Base-by-base conservation (phyloP, 352 stramenopile species). In the Thraustochytrium striatum region DNA sequence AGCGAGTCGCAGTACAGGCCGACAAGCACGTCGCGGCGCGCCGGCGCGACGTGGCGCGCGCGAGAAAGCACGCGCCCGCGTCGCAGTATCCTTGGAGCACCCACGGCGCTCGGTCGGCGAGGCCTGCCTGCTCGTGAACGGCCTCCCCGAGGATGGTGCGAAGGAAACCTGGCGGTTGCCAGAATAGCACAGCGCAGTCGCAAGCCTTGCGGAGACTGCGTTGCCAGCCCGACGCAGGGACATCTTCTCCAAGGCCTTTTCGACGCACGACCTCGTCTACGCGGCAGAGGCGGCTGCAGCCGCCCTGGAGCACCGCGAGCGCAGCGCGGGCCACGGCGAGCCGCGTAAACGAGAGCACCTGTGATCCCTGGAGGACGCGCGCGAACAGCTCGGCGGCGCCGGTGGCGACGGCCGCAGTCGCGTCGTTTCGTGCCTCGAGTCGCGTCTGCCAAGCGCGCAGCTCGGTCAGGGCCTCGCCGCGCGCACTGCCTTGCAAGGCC, bases 121-220 rank as follows among this genome's bases (percentile, higher is more conserved):
- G 79, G 75, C 13, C 39, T 78, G 59, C 80, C 33, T 57, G 25
- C 44, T 83, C 58, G 53, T 90, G 85, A 36, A 79, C 83, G 78
- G 94, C 95, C 38, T 96, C 81, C 83, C 90, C 86, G 55, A 88
- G 84, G 44, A 96, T 72, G 83, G 97, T 95, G 1, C 87, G 86
- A 52, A 91, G 86, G 21, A 97, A 82, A 25, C 96, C 73, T 83
- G 97, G 91, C 1, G 88, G 87, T 75, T 92, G 93, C 88, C 93
- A 97, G 83, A 96, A 97, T 39, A 97, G 91, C 81, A 96, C 95
- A 7, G 90, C 94, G 79, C 90, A 96, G 82, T 96, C 91, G 81
- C 91, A 96, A 1, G 88, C 91, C 47, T 85, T 86, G 21, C 87
- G 83, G 55, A 97, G 89, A 57, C 90, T 89, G 8, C 89, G 87